Conservation (phyloP, 805 yeast genomes). For the Pichia exigua region DNA sequence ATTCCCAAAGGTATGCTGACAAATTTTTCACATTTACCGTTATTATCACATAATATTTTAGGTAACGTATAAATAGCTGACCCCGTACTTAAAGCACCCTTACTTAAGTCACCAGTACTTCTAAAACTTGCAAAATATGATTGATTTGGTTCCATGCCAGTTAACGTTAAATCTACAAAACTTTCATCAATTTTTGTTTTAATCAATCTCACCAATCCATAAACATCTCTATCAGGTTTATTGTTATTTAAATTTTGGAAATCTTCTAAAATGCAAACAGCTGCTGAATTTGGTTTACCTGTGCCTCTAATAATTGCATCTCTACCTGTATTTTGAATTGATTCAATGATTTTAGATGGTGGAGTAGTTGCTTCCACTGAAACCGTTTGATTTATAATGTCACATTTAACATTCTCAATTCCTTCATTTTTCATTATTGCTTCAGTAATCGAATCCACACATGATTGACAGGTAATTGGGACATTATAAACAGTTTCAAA, state of each 20-base stretch:
- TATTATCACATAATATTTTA: constrained; percentile 28
- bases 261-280: constrained; percentile 81
- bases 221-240: constrained; percentile 46
- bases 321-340: constrained; percentile 66
- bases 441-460: constrained; percentile 51
- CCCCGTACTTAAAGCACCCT: constrained; percentile 67
- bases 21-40: constrained; percentile 39
- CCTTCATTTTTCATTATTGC: constrained; percentile 49
- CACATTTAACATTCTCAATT: constrained; percentile 44
- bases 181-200: constrained; percentile 44
- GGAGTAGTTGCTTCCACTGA: constrained; percentile 62
- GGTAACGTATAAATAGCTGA: constrained; percentile 35
- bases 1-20: constrained; percentile 40
- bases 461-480: constrained; percentile 70
- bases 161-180: constrained; percentile 70
- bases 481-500: constrained; percentile 67
- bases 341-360: constrained; percentile 64
- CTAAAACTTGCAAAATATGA: constrained; percentile 64
- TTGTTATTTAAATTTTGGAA: constrained; percentile 34
- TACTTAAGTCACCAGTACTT: constrained; percentile 65
- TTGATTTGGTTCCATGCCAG: constrained; percentile 55
- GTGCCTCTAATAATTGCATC: constrained; percentile 93
- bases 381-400: constrained; percentile 53
- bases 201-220: constrained; percentile 83
- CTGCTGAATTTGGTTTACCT: constrained; percentile 80